Evolutionary conservation across 768 basidiomycete genomes (phyloP), one percentile per base, ranked within the genome.

Genomic region (Leccinum uliginosum): DNA sequence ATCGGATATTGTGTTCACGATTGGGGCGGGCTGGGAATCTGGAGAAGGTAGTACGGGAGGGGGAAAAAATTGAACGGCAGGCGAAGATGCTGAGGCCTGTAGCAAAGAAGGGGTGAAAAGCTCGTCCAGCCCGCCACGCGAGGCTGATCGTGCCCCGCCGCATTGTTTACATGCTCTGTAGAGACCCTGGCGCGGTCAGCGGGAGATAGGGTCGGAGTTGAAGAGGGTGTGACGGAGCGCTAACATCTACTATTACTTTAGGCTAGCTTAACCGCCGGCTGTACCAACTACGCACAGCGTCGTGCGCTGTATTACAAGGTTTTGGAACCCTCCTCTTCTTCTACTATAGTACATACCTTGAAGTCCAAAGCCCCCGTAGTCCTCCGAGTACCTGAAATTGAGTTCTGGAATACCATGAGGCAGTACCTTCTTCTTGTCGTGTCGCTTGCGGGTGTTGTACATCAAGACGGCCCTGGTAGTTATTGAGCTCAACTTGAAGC

Each of bases 11-110:
- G 82, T 78, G 50, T 78, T 77, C 19, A 71, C 74, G 56, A 80
- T 74, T 19, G 80, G 68, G 54, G 76, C 73, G 19, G 79, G 69
- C 57, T 77, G 79, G 40, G 80, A 79, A 65, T 75, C 78, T n/a
- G 80, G 77, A 34, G 83, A 81, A 51, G 80, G 79, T 51, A n/a
- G n/a, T n/a, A 78, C 64, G 32, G 80, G 74, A 71, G 81, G 79
- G 26, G 83, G 83, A 51, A 81, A 81, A 54, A 86, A 77, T 64
- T 87, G 84, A 45, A 91, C 71, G 27, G 84, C 79, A 53, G 89
- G 89, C 21, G 87, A 88, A 56, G 89, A 91, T 76, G 86, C 78
- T 48, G 89, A 87, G 38, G 81, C 89, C 59, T 80, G 80, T 54
- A 83, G 80, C 58, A 89, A 71, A 34, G 87, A 87, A 45, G 87